Conservation (phyloP, 2,329 filamentous ascomycete genomes). For the Epichloe gansuensis region DNA sequence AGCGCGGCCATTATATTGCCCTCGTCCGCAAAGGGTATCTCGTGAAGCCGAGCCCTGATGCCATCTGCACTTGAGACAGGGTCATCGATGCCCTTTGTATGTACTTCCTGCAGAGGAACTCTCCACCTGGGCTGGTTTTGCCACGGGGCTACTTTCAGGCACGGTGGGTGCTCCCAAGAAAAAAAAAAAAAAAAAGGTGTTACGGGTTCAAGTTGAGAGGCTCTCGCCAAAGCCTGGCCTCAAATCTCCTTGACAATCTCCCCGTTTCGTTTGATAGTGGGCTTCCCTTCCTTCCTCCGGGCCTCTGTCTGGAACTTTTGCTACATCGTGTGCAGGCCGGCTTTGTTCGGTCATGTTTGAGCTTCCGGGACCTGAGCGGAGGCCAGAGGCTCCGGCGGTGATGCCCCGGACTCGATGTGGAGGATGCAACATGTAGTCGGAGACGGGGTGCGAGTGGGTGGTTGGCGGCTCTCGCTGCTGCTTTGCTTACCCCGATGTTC, state of each 20-base stretch:
- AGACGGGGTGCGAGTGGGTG: no score
- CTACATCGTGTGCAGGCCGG: conserved; percentile 73
- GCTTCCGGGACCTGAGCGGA: conserved; percentile 60
- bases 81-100: conserved; percentile 16
- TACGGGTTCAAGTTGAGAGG: not conserved
- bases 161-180: not conserved
- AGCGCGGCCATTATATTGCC: conserved; percentile 29
- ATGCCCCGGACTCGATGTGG: not conserved
- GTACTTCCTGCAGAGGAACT: conserved; percentile 58
- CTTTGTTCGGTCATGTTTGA: conserved; percentile 73
- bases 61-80: conserved; percentile 3
- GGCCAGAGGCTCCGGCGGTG: conserved; percentile 43
- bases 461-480: no score
- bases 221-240: conserved; percentile 65
- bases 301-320: conserved; percentile 55
- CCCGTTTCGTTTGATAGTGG: conserved; percentile 64
- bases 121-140: conserved; percentile 60
- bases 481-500: no score
- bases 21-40: conserved; percentile 7
- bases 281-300: conserved; percentile 52
- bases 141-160: not conserved
- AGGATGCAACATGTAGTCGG: not conserved
- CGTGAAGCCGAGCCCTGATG: conserved; percentile 5
- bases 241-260: conserved; percentile 73
- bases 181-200: not conserved